These are phyloP conservation scores for Solanum clarkiae DNA, from an alignment of 257 asterid species.

Conservation along the genomic window DNA sequence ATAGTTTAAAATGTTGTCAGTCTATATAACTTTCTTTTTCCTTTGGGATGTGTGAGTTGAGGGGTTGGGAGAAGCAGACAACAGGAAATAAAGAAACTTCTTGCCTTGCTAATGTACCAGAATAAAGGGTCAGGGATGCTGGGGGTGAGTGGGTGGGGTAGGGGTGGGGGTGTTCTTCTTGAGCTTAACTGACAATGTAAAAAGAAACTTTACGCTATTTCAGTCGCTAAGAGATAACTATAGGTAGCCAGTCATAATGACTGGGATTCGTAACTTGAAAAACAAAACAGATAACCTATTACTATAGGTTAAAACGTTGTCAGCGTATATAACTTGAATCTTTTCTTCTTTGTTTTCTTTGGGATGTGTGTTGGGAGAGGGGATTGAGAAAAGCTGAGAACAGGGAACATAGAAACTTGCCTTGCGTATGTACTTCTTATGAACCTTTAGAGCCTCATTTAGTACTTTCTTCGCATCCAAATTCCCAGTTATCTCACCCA, in stretches of 20 bases:
- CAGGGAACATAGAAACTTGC: conserved; percentile 19
- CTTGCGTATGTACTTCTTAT: conserved; percentile 79
- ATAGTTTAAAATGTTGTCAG: not conserved
- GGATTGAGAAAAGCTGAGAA: not conserved
- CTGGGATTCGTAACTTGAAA: not conserved
- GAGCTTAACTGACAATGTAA: not conserved
- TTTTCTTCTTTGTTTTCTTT: not conserved
- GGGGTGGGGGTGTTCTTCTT: not conserved
- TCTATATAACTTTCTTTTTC: not conserved
- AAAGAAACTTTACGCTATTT: not conserved
- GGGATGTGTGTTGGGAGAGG: not conserved
- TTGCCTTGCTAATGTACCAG: not conserved
- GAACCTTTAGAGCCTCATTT: conserved; percentile 59
- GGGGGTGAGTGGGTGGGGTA: not conserved
- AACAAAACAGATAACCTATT: not conserved
- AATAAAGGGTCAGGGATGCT: not conserved
- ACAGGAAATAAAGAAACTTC: not conserved
- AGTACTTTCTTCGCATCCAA: conserved; percentile 85
- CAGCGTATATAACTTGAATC: not conserved
- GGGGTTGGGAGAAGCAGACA: not conserved
- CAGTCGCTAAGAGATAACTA: not conserved
- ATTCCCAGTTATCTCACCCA: conserved; percentile 85
- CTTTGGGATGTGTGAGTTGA: not conserved
- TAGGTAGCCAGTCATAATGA: not conserved
- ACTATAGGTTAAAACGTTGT: not conserved